Evolutionary conservation across 495 filamentous ascomycete genomes (phyloP), one percentile per base, ranked within the genome.

Genomic region (Mycothermus thermophilus): DNA sequence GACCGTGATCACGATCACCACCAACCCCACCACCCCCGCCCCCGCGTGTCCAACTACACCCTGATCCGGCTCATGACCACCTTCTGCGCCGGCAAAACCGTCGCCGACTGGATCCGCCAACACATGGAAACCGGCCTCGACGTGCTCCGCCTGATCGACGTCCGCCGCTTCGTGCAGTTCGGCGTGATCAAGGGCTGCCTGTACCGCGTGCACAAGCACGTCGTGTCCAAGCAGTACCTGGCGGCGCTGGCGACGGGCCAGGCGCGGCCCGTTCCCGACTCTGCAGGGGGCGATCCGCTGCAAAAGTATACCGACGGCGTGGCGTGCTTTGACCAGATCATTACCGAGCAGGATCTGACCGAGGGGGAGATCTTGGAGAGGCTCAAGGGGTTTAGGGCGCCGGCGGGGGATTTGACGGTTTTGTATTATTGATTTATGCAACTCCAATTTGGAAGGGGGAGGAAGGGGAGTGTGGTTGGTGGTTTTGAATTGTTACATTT

Each of bases 161-260:
- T 94, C 29, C 71, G 90, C 1, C 75, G 92, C 18, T 79, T 97
- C 38, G 80, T 97, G 38, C 88, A 87, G 22, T 96, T 95, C 54
- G 90, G 92, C 30, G 71, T 96, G 11, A 90, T 95, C 47, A 94
- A 96, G 55, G 86, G 87, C 3, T 79, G 93, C 42, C 48, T 97
- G n/a, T 94, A 94, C 55, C 73, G 90, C 12, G 79, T 94, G 21
- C 87, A 96, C 60, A 86, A 86, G 51, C 90, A 92, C 50, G 80
- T 83, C 3, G 70, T 85, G 6, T 72, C 73, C 8, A 74, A 75
- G 40, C 60, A 62, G 39, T 63, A 63, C 27, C 48, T 72, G 12
- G 53, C 58, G 22, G 45, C 48, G 28, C 46, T 63, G 31, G 64
- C 52, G 2, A 63, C 59, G 31, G 59, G 55, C 18, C 51, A 55